Evolutionary conservation across 768 basidiomycete genomes (phyloP).

Genomic region (Arthromyces matolae): DNA sequence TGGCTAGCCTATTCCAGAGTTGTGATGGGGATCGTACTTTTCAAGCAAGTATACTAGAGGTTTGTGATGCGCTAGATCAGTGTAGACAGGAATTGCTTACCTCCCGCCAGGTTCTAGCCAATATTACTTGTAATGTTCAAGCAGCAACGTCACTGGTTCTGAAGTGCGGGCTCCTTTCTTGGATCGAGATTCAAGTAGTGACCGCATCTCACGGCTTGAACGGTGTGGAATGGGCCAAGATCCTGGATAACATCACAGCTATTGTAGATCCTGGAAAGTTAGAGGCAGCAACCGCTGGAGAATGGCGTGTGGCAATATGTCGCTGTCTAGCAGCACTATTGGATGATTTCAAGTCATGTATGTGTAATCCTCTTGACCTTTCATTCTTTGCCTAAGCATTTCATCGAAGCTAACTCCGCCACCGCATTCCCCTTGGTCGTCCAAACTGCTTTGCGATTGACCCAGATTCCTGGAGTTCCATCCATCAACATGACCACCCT

Average conservation of each 20-base stretch:
- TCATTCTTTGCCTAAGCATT: not conserved
- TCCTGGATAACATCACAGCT: conserved; percentile 60
- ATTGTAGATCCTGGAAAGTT: conserved; percentile 48
- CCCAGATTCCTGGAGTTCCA: conserved; percentile 28
- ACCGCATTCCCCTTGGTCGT: conserved; percentile 23
- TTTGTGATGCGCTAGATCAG: conserved; percentile 25
- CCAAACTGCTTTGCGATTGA: conserved; percentile 32
- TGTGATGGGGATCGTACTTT: conserved; percentile 48
- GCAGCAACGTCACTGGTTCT: conserved; percentile 70
- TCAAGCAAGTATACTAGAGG: conserved; percentile 65
- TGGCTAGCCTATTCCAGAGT: conserved; percentile 79
- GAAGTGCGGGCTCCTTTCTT: conserved; percentile 68
- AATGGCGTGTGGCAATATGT: conserved; percentile 56
- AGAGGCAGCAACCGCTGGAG: conserved; percentile 49
- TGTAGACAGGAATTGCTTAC: not conserved
- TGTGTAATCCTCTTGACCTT: conserved; percentile 7
- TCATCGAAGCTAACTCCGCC: conserved; percentile 2
- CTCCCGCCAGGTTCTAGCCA: conserved; percentile 59
- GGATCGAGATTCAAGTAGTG: conserved; percentile 76
- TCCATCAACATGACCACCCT: conserved; percentile 25
- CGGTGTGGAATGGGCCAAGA: conserved; percentile 57
- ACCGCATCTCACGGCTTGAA: conserved; percentile 31
- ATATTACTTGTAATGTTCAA: conserved; percentile 64
- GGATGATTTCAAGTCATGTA: conserved; percentile 25
- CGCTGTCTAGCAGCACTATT: conserved; percentile 48